Percentiles rank a stretch among this genome's conserved stretches.
Evolutionary conservation across 331 rosid genomes (phyloP).

Genomic region (Stylosanthes scabra): DNA sequence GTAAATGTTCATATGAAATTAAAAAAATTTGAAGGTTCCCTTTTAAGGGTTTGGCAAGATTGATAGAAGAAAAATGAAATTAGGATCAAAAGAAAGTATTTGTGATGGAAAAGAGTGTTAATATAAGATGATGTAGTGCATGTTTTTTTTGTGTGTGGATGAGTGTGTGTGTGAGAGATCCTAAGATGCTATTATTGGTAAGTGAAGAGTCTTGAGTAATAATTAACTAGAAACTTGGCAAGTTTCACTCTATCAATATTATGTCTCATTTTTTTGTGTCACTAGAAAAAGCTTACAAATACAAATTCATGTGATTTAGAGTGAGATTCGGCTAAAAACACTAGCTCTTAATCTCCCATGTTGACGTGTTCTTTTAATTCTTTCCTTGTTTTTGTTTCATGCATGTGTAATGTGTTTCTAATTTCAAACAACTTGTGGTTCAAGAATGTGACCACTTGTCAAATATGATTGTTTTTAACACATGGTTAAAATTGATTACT

Average conservation of each 20-base stretch:
- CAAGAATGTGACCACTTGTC: too few relatives aligned
- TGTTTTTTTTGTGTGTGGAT: not conserved
- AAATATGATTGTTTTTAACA: too few relatives aligned
- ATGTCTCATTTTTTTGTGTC: not conserved
- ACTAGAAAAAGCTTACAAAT: not conserved
- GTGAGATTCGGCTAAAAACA: conserved; percentile 16
- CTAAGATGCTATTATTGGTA: not conserved
- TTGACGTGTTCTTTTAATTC: conserved; percentile 21
- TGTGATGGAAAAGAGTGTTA: conserved; percentile 16
- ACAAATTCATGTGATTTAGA: conserved; percentile 1
- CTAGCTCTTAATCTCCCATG: not conserved
- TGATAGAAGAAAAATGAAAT: not conserved
- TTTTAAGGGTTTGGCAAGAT: not conserved
- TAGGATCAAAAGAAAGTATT: not conserved
- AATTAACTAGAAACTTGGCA: conserved; percentile 40
- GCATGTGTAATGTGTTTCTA: not conserved
- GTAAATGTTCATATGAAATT: not conserved
- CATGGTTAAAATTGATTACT: too few relatives aligned
- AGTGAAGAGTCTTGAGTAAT: conserved; percentile 6
- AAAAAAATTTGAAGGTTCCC: not conserved
- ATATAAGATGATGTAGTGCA: not conserved
- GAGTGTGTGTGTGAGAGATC: conserved; percentile 2
- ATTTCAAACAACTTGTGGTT: not conserved
- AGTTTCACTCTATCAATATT: not conserved
- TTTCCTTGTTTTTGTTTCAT: not conserved